Evolutionary conservation across 2,329 filamentous ascomycete species (phyloP).

Genomic region (Apiospora saccharicola): DNA sequence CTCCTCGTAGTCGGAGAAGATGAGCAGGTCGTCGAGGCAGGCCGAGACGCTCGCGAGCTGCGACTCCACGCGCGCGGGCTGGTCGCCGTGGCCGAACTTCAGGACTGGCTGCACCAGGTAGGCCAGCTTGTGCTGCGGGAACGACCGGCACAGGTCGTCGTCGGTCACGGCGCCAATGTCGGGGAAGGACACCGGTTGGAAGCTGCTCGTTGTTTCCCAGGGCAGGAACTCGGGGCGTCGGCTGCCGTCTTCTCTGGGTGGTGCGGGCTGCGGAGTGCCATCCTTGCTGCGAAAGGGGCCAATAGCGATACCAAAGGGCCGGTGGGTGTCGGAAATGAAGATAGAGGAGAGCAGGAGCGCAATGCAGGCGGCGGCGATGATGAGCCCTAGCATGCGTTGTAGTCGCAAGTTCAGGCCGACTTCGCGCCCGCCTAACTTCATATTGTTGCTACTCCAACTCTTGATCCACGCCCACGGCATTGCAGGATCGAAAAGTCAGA

Average conservation of each 20-base stretch:
- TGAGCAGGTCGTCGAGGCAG: constrained; percentile 54
- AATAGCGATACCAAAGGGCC: not conserved
- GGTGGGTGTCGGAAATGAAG: not conserved
- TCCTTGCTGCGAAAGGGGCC: not conserved
- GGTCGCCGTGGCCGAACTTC: constrained; percentile 57
- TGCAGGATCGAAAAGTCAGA: not conserved
- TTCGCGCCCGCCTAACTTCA: constrained; percentile 1
- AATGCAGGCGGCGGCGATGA: constrained; percentile 1
- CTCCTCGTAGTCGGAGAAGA: constrained; percentile 60
- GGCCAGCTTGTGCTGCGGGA: constrained; percentile 37
- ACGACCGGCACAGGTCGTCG: constrained; percentile 38
- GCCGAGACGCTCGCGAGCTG: constrained; percentile 61
- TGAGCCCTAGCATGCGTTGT: constrained; percentile 1
- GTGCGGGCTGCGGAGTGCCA: not conserved
- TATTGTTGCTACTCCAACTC: not conserved
- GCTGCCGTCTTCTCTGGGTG: constrained; percentile 26
- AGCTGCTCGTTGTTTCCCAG: constrained; percentile 38
- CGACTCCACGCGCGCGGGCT: constrained; percentile 48
- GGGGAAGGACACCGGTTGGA: constrained; percentile 36
- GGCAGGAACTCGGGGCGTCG: constrained; percentile 30
- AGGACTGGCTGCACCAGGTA: constrained; percentile 46
- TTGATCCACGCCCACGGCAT: constrained; percentile 6
- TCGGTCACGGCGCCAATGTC: constrained; percentile 28
- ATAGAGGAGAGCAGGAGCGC: not conserved
- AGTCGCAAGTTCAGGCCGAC: constrained; percentile 8